A percentile compares a stretch with the other conserved stretches of the same genome.
Conservation (phyloP, 495 filamentous ascomycete species). For the Parathielavia appendiculata region DNA sequence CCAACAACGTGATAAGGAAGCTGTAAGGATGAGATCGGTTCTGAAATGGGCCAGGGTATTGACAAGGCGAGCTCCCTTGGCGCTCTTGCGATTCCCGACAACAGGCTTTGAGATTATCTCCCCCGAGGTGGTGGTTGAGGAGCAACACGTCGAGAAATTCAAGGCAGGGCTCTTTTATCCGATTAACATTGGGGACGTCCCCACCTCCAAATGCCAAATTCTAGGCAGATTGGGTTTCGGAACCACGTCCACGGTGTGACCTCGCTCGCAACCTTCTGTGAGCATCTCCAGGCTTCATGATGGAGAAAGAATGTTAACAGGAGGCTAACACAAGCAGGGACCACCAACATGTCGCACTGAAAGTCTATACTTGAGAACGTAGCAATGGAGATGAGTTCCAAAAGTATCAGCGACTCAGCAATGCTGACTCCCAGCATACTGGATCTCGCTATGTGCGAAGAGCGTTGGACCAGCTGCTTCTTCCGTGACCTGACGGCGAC, state of each 20-base stretch:
- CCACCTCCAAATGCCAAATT: slow-evolving; percentile 44
- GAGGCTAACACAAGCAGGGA: not conserved
- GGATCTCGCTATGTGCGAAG: slow-evolving; percentile 35
- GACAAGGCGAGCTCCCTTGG: too few species aligned
- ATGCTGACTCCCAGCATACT: slow-evolving; percentile 30
- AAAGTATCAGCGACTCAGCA: slow-evolving; percentile 31
- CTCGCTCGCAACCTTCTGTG: slow-evolving; percentile 48
- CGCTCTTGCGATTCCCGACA: too few species aligned
- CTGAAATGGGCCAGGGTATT: too few species aligned
- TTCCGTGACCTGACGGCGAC: slow-evolving; percentile 32
- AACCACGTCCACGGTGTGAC: slow-evolving; percentile 50
- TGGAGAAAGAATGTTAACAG: too few species aligned
- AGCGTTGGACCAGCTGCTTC: slow-evolving; percentile 38
- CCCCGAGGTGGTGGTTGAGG: too few species aligned
- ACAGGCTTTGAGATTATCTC: too few species aligned
- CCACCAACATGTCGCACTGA: not conserved
- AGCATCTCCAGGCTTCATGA: slow-evolving; percentile 8
- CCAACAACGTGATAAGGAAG: too few species aligned
- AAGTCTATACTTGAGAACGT: not conserved
- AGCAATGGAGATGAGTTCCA: slow-evolving; percentile 26
- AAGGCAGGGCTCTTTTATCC: slow-evolving; percentile 37
- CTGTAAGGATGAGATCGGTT: too few species aligned
- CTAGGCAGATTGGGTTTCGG: slow-evolving; percentile 52
- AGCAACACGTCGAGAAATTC: slow-evolving; percentile 2
- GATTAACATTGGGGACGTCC: slow-evolving; percentile 46